Evolutionary conservation across 2,329 filamentous ascomycete genomes (phyloP), one percentile per base, ranked within the genome.

Genomic region (Achaetomium macrosporum): DNA sequence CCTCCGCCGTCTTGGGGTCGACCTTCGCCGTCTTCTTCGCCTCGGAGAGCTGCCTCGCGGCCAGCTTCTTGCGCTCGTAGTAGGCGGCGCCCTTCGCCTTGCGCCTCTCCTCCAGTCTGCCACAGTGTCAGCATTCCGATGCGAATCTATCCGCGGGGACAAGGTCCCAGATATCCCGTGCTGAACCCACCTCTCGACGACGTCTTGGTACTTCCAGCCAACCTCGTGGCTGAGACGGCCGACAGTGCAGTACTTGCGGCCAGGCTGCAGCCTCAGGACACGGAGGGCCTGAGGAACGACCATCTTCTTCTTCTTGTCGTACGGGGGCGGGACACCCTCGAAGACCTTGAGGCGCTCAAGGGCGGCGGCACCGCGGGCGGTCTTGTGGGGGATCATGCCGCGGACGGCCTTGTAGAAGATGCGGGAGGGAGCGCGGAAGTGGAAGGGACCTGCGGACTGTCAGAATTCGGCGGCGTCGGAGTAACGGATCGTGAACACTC

Each of bases 341-440:
- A 97, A 99, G 74, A 95, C 90, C 90, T 99, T 99, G 67, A 99
- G 88, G 77, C 93, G 88, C 84, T 97, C 91, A 73, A 99, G 77
- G 68, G 93, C 93, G 69, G 92, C 92, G 69, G 90, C 87, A 78
- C 93, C 93, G 73, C 93, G 92, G 74, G 93, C 85, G 67, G 93
- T 99, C 89, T 99, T 99, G 90, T 99, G 93, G 72, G 93, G 93
- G 67, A 99, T 95, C 93, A 99, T 99, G 76, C 93, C 93, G 76
- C 93, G 92, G 79, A 99, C 90, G 73, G 93, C 90, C 88, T 96
- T 96, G 88, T 96, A 99, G 87, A 99, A 96, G 83, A 99, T 96
- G 78, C 95, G 88, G 70, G 91, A 95, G 62, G 93, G 93, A 68
- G 92, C 90, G 75, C 93, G 93, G 90, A 96, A 97, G 81, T 99